Percentiles rank a stretch among this genome's conserved stretches.
phyloP scores from a whole-genome alignment of 2,329 filamentous ascomycete species.

The Pezicula neosporulosa region DNA sequence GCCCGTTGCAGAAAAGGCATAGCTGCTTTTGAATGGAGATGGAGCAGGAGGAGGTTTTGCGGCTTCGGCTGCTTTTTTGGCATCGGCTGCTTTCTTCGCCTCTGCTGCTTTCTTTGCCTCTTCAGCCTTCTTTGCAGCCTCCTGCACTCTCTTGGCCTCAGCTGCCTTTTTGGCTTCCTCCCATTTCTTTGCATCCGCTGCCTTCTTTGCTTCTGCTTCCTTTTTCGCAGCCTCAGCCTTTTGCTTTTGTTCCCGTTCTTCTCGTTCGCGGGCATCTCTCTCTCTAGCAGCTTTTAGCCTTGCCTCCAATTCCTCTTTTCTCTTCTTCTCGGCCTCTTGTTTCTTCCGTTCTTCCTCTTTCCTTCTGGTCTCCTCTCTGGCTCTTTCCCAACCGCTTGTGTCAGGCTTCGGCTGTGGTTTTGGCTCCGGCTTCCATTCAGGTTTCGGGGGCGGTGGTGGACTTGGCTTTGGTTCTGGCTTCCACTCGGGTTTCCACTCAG shows the following conservation, averaged over 20 bases:
- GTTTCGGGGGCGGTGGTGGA: conserved; percentile 9
- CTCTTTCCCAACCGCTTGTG: conserved; percentile 58
- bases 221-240: conserved; percentile 9
- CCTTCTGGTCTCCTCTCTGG: conserved; percentile 60
- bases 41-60: conserved; percentile 8
- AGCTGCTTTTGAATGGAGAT: conserved; percentile 37
- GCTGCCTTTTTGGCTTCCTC: conserved; percentile 14
- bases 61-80: conserved; percentile 12
- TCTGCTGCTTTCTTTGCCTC: conserved; percentile 31
- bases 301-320: conserved; percentile 51
- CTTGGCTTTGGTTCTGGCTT: conserved; percentile 12
- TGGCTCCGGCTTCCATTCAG: conserved; percentile 4
- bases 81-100: conserved; percentile 10
- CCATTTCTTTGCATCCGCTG: conserved; percentile 18
- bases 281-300: conserved; percentile 52
- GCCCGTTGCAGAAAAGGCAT: conserved; percentile 62
- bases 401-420: conserved; percentile 19
- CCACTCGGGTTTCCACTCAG: conserved; percentile 24
- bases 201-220: conserved; percentile 19
- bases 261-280: conserved; percentile 48
- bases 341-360: conserved; percentile 66
- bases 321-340: conserved; percentile 57
- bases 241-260: conserved; percentile 11
- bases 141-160: conserved; percentile 8
- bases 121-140: conserved; percentile 23